These are phyloP conservation scores for Colletotrichum sp. DNA, from an alignment of 2,329 filamentous ascomycete genomes.

Conservation along the genomic window DNA sequence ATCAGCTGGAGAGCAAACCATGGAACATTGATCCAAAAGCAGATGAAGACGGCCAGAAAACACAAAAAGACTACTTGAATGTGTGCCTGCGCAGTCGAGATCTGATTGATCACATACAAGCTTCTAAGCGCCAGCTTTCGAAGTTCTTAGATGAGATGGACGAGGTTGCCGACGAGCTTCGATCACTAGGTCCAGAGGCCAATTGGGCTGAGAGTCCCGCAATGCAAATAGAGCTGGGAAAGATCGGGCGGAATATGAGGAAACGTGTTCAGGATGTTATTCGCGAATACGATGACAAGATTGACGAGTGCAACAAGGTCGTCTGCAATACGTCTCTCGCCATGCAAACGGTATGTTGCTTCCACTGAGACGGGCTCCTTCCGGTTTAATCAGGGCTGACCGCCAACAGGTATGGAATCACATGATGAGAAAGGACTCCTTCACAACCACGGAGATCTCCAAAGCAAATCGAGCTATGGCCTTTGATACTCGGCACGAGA, in stretches of 20 bases:
- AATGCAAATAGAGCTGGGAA: neutral
- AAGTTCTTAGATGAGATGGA: neutral
- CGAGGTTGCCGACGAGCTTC: neutral
- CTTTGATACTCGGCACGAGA: conserved; percentile 27
- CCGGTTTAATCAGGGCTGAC: neutral
- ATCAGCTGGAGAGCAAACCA: neutral
- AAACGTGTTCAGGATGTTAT: conserved; percentile 26
- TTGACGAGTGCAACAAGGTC: conserved; percentile 30
- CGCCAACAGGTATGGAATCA: conserved; percentile 29
- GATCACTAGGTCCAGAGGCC: accelerated
- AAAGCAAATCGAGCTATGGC: conserved; percentile 27
- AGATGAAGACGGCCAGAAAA: neutral
- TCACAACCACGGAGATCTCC: conserved; percentile 27
- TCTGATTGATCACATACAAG: neutral
- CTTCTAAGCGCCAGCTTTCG: neutral
- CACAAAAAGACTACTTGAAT: neutral
- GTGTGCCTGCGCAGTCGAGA: neutral
- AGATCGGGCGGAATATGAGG: neutral
- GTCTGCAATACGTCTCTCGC: conserved; percentile 29
- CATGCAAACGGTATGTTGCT: conserved; percentile 27
- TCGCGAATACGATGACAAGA: conserved; percentile 31
- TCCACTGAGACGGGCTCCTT: neutral
- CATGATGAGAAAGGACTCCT: conserved; percentile 29
- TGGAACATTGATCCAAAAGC: neutral
- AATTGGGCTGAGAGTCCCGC: no score